These are phyloP conservation scores for Gonapodya sp. DNA, from an alignment of 192 early-diverging fungal species.

Conservation along the genomic window DNA sequence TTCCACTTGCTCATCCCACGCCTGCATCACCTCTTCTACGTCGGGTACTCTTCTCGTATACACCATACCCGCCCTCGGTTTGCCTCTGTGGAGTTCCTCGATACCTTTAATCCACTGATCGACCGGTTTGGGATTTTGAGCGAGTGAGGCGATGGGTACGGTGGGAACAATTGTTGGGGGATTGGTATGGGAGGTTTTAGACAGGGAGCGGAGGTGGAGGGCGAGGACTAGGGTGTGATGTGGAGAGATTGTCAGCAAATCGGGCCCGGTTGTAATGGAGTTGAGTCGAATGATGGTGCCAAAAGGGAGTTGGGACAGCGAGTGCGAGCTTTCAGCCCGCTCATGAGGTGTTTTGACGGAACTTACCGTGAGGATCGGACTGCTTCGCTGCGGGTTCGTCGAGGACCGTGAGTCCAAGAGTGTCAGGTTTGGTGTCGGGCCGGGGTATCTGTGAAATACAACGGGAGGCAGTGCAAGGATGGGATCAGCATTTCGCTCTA, in stretches of 20 bases:
- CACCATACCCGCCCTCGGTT: conserved; percentile 27
- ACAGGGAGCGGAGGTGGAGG: conserved; percentile 7
- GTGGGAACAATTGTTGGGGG: not conserved
- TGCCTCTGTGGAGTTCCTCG: conserved; percentile 37
- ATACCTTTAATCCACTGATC: conserved; percentile 45
- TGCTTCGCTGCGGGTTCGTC: conserved; percentile 12
- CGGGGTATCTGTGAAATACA: conserved; percentile 28
- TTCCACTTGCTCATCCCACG: conserved; percentile 45
- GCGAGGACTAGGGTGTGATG: not conserved
- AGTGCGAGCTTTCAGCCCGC: too few relatives aligned
- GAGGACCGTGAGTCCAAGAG: conserved; percentile 27
- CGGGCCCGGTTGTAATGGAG: not conserved
- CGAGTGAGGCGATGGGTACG: not conserved
- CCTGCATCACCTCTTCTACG: conserved; percentile 50
- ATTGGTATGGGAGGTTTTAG: conserved; percentile 3
- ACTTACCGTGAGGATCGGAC: conserved; percentile 2
- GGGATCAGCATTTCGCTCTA: too few relatives aligned
- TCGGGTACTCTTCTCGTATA: conserved; percentile 43
- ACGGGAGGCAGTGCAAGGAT: not conserved
- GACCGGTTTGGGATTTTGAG: conserved; percentile 25
- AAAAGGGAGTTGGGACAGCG: not conserved
- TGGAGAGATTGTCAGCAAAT: too few relatives aligned
- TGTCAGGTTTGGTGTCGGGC: conserved; percentile 33
- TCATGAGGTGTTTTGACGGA: not conserved
- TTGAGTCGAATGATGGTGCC: not conserved